Conservation (phyloP, 1,284 basidiomycete species). For the Singerocomus inundabilis region DNA sequence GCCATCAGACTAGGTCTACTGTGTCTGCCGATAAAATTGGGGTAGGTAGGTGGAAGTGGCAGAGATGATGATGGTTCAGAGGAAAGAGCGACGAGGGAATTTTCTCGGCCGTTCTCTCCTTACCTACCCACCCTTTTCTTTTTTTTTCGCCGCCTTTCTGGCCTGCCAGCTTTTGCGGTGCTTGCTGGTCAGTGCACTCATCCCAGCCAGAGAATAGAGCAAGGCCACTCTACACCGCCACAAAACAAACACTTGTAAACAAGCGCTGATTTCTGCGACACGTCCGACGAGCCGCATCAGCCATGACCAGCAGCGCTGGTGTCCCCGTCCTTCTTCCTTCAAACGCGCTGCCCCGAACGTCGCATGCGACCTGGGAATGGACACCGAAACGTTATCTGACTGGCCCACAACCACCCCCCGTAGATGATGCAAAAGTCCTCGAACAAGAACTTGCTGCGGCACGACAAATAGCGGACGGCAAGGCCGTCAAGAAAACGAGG, state of each 20-base stretch:
- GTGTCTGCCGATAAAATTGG: constrained; percentile 2
- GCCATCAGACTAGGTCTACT: constrained; percentile 21
- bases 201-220: not conserved
- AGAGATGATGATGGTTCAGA: constrained; percentile 24
- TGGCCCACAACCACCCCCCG: constrained; percentile 68
- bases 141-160: constrained; percentile 16
- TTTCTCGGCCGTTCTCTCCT: constrained; percentile 8
- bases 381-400: constrained; percentile 47
- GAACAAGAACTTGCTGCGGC: constrained; percentile 78
- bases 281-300: not conserved
- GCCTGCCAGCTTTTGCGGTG: constrained; percentile 20
- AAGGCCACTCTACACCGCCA: constrained; percentile 6
- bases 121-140: constrained; percentile 11
- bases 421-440: constrained; percentile 69
- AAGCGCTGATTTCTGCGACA: not conserved
- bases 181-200: constrained; percentile 27
- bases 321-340: constrained; percentile 43
- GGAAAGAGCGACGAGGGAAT: constrained; percentile 13
- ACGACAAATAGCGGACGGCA: constrained; percentile 67
- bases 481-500: constrained; percentile 83
- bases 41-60: not conserved
- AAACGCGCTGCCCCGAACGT: constrained; percentile 35
- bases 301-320: constrained; percentile 15
- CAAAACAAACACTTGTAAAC: constrained; percentile 7
- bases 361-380: constrained; percentile 50